phyloP scores from a whole-genome alignment of 345 rosid genomes.

The Xanthoceras sorbifolium region DNA sequence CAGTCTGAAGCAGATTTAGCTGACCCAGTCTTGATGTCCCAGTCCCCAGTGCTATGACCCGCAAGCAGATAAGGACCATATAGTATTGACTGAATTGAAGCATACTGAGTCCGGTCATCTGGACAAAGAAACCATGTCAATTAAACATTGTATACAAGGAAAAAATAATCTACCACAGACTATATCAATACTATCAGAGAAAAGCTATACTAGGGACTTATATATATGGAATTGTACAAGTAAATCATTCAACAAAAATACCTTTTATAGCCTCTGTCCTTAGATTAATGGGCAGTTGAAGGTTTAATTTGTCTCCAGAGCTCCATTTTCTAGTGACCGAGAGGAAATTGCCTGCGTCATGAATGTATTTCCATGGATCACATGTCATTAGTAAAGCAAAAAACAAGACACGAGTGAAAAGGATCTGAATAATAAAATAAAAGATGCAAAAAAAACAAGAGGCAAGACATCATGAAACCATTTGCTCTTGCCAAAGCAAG shows the following conservation, averaged over 20 bases:
- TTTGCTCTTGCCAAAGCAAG: not conserved
- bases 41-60: constrained; percentile 64
- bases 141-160: not conserved
- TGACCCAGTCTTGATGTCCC: constrained; percentile 60
- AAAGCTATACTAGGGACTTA: not conserved
- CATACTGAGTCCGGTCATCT: constrained; percentile 75
- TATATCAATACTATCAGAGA: not conserved
- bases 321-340: constrained; percentile 62
- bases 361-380: not conserved
- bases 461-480: not conserved
- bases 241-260: constrained; percentile 20
- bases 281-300: constrained; percentile 62
- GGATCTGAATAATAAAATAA: not conserved
- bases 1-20: constrained; percentile 44
- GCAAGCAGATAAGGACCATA: constrained; percentile 89
- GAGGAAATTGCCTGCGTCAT: constrained; percentile 61
- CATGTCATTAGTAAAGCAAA: not conserved
- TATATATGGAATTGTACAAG: not conserved
- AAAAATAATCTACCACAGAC: not conserved
- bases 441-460: too few relatives aligned
- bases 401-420: not conserved
- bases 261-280: constrained; percentile 85
- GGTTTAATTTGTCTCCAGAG: constrained; percentile 53
- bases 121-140: constrained; percentile 22
- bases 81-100: constrained; percentile 79